Conservation (phyloP, 169 alveolate species). For the Haemoproteus tartakovskyi region DNA sequence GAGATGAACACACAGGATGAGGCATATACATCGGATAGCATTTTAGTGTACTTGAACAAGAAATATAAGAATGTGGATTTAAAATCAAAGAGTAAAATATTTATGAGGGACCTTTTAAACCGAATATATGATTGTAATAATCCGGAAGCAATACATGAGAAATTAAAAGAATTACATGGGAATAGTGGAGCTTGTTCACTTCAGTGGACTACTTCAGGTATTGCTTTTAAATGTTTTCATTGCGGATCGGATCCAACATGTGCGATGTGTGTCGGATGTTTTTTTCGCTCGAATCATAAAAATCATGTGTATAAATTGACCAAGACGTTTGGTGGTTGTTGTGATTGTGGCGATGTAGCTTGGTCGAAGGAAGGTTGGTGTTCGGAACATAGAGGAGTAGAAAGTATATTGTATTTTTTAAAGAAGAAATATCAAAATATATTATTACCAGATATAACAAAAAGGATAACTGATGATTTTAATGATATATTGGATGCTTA, state of each 20-base stretch:
- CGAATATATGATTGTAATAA: slow-evolving; percentile 23
- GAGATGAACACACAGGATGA: too few relatives aligned
- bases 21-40: too few relatives aligned
- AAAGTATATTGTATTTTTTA: neutral
- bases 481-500: slow-evolving; percentile 45
- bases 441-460: slow-evolving; percentile 7
- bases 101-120: slow-evolving; percentile 24
- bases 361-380: slow-evolving; percentile 63
- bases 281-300: slow-evolving; percentile 40
- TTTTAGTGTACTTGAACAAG: too few relatives aligned
- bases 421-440: too few relatives aligned
- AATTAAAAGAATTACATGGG: slow-evolving; percentile 57
- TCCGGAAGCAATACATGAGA: slow-evolving; percentile 19
- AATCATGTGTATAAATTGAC: slow-evolving; percentile 42
- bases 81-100: slow-evolving; percentile 28
- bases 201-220: slow-evolving; percentile 50
- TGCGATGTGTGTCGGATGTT: slow-evolving; percentile 63
- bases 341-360: slow-evolving; percentile 68
- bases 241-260: slow-evolving; percentile 67
- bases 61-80: slow-evolving; percentile 44
- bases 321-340: slow-evolving; percentile 63
- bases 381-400: slow-evolving; percentile 50
- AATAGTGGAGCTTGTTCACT: slow-evolving; percentile 55
- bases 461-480: slow-evolving; percentile 27
- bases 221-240: slow-evolving; percentile 64